Evolutionary conservation across 176 grass and related monocot genomes (phyloP).

Genomic region (Aegilops speltoides): DNA sequence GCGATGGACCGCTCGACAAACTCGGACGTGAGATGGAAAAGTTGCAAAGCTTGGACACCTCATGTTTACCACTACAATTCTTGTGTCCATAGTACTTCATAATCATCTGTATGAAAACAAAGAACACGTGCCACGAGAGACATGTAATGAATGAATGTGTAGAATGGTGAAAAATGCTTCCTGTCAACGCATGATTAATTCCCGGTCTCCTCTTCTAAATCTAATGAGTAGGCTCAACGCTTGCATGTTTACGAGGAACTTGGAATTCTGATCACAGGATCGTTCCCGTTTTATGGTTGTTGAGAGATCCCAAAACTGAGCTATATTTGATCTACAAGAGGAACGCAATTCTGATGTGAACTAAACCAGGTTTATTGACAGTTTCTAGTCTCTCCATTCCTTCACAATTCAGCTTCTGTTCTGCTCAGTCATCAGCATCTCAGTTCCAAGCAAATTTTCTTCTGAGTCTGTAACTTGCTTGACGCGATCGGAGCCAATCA

Average conservation of each 20-base stretch:
- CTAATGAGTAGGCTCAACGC: not conserved
- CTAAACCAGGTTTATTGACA: no score
- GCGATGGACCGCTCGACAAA: not conserved
- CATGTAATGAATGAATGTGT: no score
- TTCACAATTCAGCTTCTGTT: not conserved
- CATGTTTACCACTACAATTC: not conserved
- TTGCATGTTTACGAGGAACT: constrained; percentile 2
- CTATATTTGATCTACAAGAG: no score
- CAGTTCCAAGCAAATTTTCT: not conserved
- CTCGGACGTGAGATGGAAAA: not conserved
- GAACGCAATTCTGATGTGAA: no score
- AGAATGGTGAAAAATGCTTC: no score
- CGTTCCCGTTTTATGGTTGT: not conserved
- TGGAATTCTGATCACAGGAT: not conserved
- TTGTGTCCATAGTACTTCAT: not conserved
- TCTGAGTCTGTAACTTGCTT: constrained; percentile 5
- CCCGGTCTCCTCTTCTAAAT: not conserved
- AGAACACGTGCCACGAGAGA: no score
- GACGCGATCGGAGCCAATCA: not conserved
- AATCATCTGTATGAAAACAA: no score
- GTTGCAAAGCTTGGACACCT: not conserved
- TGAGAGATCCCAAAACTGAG: not conserved
- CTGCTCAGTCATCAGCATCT: not conserved
- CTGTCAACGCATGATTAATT: not conserved
- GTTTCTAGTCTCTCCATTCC: not conserved